phyloP scores from a whole-genome alignment of 2,329 filamentous ascomycete genomes.

The Aspergillus sp. region DNA sequence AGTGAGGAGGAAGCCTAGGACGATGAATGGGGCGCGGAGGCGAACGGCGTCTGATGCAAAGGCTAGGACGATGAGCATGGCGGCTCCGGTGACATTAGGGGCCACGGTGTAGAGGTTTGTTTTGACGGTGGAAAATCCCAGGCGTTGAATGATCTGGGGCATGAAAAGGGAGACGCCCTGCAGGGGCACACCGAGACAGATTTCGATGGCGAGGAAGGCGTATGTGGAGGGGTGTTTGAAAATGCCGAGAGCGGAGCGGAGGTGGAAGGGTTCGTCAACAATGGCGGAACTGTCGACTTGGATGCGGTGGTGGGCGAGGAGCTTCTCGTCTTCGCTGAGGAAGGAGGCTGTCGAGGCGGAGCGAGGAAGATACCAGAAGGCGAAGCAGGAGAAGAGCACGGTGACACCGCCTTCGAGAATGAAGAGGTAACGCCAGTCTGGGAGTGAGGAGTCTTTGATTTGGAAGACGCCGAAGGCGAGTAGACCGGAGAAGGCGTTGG shows the following conservation, averaged over 20 bases:
- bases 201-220: slow-evolving; percentile 57
- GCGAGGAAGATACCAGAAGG: slow-evolving; percentile 68
- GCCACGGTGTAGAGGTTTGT: slow-evolving; percentile 83
- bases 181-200: slow-evolving; percentile 61
- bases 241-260: slow-evolving; percentile 55
- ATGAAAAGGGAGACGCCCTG: slow-evolving; percentile 60
- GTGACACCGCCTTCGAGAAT: slow-evolving; percentile 62
- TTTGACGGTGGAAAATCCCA: slow-evolving; percentile 59
- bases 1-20: slow-evolving; percentile 70
- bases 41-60: slow-evolving; percentile 68
- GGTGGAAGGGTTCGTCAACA: slow-evolving; percentile 58
- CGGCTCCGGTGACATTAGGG: slow-evolving; percentile 73
- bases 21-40: slow-evolving; percentile 73
- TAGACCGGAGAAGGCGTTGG: slow-evolving; percentile 65
- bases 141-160: slow-evolving; percentile 57
- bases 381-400: slow-evolving; percentile 63
- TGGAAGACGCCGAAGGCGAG: slow-evolving; percentile 64
- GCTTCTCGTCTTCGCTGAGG: slow-evolving; percentile 65
- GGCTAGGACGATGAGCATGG: slow-evolving; percentile 70
- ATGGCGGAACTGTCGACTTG: slow-evolving; percentile 71
- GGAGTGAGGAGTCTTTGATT: slow-evolving; percentile 51
- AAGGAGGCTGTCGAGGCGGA: slow-evolving; percentile 67
- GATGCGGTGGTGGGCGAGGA: slow-evolving; percentile 71
- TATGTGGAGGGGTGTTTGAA: slow-evolving; percentile 58
- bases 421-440: slow-evolving; percentile 56